These are phyloP conservation scores for Phytophthora brassicae DNA, from an alignment of 352 stramenopile genomes.

Conservation along the genomic window DNA sequence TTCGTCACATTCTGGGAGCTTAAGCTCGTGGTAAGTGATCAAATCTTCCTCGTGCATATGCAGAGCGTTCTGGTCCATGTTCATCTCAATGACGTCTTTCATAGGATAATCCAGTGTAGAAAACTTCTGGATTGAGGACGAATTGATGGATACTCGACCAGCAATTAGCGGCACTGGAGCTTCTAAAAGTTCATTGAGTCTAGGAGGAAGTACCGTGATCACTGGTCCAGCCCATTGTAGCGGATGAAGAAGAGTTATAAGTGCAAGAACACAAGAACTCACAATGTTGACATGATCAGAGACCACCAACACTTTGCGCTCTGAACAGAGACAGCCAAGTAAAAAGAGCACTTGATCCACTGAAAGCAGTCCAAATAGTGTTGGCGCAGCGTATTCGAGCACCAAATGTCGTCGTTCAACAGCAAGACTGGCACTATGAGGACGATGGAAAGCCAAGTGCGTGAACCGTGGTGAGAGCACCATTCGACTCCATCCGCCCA, in stretches of 20 bases:
- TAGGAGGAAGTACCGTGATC: constrained; percentile 68
- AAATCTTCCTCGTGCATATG: constrained; percentile 81
- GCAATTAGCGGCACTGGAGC: constrained; percentile 78
- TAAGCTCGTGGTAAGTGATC: constrained; percentile 71
- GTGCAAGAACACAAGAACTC: constrained; percentile 70
- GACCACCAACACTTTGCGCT: constrained; percentile 77
- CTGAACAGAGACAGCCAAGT: constrained; percentile 71
- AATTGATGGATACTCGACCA: constrained; percentile 68
- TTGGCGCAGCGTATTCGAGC: constrained; percentile 70
- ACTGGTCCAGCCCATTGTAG: constrained; percentile 79
- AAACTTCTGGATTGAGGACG: constrained; percentile 42
- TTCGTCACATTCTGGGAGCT: constrained; percentile 70
- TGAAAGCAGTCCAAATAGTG: constrained; percentile 70
- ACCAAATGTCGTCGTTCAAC: constrained; percentile 64
- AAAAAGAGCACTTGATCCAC: constrained; percentile 82
- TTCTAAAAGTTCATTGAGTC: constrained; percentile 72
- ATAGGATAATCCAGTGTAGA: constrained; percentile 63
- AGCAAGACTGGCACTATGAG: constrained; percentile 57
- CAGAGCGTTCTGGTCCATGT: constrained; percentile 77
- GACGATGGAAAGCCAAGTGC: constrained; percentile 73
- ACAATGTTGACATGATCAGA: constrained; percentile 77
- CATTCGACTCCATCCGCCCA: constrained; percentile 78
- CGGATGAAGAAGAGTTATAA: constrained; percentile 68
- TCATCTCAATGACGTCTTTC: constrained; percentile 78
- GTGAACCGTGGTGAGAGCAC: constrained; percentile 57